These are phyloP conservation scores for Strobilomyces confusus DNA, from an alignment of 768 basidiomycete genomes.

Conservation along the genomic window DNA sequence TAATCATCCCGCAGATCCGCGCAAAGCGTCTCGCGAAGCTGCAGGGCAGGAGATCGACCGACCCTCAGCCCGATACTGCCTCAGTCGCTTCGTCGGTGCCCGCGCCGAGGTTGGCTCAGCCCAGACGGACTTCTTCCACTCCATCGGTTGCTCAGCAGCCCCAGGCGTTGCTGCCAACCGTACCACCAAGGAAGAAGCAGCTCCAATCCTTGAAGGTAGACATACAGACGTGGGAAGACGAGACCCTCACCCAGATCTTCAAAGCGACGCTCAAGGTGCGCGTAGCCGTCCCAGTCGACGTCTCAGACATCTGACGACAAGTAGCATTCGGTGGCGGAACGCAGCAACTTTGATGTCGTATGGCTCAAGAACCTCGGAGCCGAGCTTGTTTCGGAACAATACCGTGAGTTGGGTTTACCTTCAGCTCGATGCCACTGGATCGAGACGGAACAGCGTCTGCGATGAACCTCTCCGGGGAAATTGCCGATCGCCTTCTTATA, in stretches of 20 bases:
- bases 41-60: conserved; percentile 41
- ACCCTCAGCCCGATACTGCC: conserved; percentile 31
- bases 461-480: conserved; percentile 48
- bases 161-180: conserved; percentile 30
- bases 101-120: conserved; percentile 33
- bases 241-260: conserved; percentile 62
- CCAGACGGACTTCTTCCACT: conserved; percentile 27
- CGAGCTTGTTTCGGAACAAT: conserved; percentile 63
- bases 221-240: conserved; percentile 67
- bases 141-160: conserved; percentile 22
- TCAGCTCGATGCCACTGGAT: not conserved
- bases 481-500: conserved; percentile 78
- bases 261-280: conserved; percentile 78
- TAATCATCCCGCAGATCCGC: conserved; percentile 59
- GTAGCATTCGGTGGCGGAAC: conserved; percentile 57
- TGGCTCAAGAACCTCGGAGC: conserved; percentile 77
- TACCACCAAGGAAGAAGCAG: conserved; percentile 48
- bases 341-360: conserved; percentile 61
- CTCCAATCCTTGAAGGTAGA: conserved; percentile 43
- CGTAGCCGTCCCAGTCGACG: conserved; percentile 6
- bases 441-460: conserved; percentile 29
- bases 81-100: conserved; percentile 24
- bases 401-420: conserved; percentile 29
- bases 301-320: conserved; percentile 8
- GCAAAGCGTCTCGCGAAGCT: conserved; percentile 88